These are phyloP conservation scores for Arctium minus DNA, from an alignment of 129 eudicot species.

Conservation along the genomic window DNA sequence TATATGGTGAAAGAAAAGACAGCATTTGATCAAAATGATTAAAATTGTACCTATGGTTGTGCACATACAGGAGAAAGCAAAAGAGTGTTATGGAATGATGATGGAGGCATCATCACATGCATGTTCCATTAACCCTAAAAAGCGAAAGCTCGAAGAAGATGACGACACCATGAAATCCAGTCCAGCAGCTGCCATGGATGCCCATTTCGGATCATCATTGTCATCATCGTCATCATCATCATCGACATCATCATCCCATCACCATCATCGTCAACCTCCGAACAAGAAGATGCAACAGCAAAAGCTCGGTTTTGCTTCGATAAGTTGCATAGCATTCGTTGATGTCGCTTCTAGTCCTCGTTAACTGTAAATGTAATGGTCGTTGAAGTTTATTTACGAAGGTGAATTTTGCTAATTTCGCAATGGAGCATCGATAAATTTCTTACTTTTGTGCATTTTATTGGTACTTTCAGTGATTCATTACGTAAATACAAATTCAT, in stretches of 20 bases:
- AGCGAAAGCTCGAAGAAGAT: conserved; percentile 40
- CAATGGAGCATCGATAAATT: background rate
- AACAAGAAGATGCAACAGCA: conserved; percentile 19
- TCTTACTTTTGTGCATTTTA: no score
- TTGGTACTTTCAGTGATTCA: background rate
- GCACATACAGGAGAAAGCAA: conserved; percentile 49
- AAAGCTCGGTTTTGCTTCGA: background rate
- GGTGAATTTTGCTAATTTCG: conserved; percentile 6
- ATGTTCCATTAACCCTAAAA: conserved; percentile 21
- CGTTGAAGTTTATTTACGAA: background rate
- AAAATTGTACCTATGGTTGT: background rate
- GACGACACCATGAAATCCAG: conserved; percentile 1
- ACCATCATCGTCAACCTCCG: conserved; percentile 3
- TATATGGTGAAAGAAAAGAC: background rate
- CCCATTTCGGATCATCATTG: conserved; percentile 19
- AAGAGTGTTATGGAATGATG: conserved; percentile 50
- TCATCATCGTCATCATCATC: conserved; percentile 4
- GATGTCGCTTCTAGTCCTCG: conserved; percentile 16
- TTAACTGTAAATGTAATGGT: background rate
- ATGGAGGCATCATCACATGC: conserved; percentile 13
- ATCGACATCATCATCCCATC: background rate
- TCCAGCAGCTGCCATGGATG: conserved; percentile 34
- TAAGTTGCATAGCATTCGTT: conserved; percentile 21
- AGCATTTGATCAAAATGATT: background rate
- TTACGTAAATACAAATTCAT: background rate